Evolutionary conservation across 176 grass and related monocot species (phyloP).

Genomic region (Pharus latifolius): DNA sequence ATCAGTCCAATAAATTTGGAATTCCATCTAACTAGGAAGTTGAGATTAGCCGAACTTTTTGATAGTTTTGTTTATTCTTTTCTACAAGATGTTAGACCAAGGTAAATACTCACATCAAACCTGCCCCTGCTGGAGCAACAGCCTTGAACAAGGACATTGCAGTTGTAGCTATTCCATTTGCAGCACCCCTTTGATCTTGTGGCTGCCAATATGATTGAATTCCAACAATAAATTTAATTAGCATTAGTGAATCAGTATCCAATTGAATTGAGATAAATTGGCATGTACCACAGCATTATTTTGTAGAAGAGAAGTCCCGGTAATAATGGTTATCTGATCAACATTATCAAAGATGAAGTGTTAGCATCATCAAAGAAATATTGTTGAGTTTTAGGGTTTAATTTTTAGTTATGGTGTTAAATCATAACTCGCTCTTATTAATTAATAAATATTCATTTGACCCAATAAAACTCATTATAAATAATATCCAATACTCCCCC

Average conservation of each 20-base stretch:
- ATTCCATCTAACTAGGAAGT: neutral
- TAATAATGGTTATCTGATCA: slow-evolving; percentile 57
- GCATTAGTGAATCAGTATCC: neutral
- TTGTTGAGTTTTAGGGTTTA: too few relatives aligned
- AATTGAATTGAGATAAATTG: neutral
- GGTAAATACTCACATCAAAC: slow-evolving; percentile 42
- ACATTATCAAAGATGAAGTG: neutral
- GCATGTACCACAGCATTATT: slow-evolving; percentile 72
- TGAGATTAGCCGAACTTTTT: neutral
- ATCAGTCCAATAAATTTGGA: too few relatives aligned
- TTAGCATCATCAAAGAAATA: neutral
- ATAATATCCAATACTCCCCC: too few relatives aligned
- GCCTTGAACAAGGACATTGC: slow-evolving; percentile 75
- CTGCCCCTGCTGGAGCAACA: slow-evolving; percentile 51
- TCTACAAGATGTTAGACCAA: neutral
- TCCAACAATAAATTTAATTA: neutral
- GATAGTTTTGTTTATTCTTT: neutral
- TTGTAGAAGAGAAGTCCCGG: slow-evolving; percentile 66
- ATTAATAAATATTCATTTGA: too few relatives aligned
- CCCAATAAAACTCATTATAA: too few relatives aligned
- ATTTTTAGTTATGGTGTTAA: too few relatives aligned
- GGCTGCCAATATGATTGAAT: slow-evolving; percentile 8
- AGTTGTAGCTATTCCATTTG: slow-evolving; percentile 76
- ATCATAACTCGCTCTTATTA: too few relatives aligned
- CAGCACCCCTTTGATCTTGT: slow-evolving; percentile 83